phyloP scores from a whole-genome alignment of 257 asterid species.

The Primulina tabacum region DNA sequence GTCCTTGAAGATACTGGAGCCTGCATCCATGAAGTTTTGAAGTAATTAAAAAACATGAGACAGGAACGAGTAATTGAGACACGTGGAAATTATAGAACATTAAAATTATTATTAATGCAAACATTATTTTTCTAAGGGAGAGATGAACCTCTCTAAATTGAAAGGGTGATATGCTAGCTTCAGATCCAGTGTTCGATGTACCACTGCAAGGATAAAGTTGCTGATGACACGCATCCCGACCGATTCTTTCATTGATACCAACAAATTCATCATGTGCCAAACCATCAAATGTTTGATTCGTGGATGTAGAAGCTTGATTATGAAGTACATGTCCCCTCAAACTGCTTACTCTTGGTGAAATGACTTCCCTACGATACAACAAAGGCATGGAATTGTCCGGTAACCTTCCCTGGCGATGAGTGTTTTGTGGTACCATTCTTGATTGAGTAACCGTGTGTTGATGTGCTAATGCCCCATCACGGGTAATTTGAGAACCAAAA shows the following conservation, averaged over 20 bases:
- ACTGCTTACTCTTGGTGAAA: slow-evolving; percentile 40
- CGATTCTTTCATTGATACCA: slow-evolving; percentile 37
- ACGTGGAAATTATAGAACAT: neutral
- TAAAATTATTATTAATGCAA: slow-evolving; percentile 21
- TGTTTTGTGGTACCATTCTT: slow-evolving; percentile 28
- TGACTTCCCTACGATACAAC: slow-evolving; percentile 34
- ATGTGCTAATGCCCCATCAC: slow-evolving; percentile 33
- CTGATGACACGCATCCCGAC: slow-evolving; percentile 47
- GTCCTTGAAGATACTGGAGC: slow-evolving; percentile 48
- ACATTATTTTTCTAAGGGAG: slow-evolving; percentile 33
- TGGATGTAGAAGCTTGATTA: slow-evolving; percentile 64
- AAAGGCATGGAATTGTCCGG: slow-evolving; percentile 29
- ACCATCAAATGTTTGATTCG: slow-evolving; percentile 38
- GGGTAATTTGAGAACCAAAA: slow-evolving; percentile 45
- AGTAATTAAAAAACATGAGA: slow-evolving; percentile 8
- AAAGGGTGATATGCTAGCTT: slow-evolving; percentile 40
- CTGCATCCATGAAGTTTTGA: slow-evolving; percentile 35
- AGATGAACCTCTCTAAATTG: slow-evolving; percentile 61
- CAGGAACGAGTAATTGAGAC: neutral
- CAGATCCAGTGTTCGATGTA: slow-evolving; percentile 48
- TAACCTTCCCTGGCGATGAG: slow-evolving; percentile 38
- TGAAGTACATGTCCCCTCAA: slow-evolving; percentile 39
- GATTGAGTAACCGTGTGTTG: slow-evolving; percentile 34
- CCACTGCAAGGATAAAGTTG: slow-evolving; percentile 58
- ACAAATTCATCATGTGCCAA: slow-evolving; percentile 37